Evolutionary conservation across 768 basidiomycete genomes (phyloP).

Genomic region (Boletus rufocinnamomeus): DNA sequence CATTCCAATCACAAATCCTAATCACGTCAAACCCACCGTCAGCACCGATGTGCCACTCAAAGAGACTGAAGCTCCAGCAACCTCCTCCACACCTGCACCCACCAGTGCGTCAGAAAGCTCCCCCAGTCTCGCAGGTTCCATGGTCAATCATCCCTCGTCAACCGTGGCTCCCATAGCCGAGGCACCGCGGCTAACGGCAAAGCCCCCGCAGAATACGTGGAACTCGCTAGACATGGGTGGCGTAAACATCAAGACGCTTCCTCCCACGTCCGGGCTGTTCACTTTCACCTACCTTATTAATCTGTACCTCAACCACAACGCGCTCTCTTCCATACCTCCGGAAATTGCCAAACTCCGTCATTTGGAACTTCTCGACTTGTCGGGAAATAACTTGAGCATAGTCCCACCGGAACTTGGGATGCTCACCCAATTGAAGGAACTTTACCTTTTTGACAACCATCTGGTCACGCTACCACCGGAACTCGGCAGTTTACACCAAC

Average conservation of each 20-base stretch:
- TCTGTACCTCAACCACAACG: slow-evolving; percentile 96
- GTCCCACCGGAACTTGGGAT: slow-evolving; percentile 90
- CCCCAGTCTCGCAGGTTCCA: slow-evolving; percentile 35
- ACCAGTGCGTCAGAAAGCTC: slow-evolving; percentile 37
- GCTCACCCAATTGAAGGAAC: slow-evolving; percentile 85
- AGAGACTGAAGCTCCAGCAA: slow-evolving; percentile 33
- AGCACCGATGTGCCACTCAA: slow-evolving; percentile 28
- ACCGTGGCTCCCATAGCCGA: slow-evolving; percentile 73
- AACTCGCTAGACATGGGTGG: slow-evolving; percentile 95
- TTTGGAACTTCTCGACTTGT: slow-evolving; percentile 88
- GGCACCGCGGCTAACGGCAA: slow-evolving; percentile 63
- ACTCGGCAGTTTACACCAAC: slow-evolving; percentile 86
- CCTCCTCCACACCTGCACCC: slow-evolving; percentile 34
- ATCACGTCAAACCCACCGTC: slow-evolving; percentile 53
- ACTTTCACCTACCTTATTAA: slow-evolving; percentile 91
- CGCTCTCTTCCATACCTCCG: slow-evolving; percentile 73
- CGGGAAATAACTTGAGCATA: slow-evolving; percentile 76
- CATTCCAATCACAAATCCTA: slow-evolving; percentile 91
- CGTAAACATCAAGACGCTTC: slow-evolving; percentile 88
- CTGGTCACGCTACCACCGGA: slow-evolving; percentile 83
- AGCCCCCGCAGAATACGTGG: slow-evolving; percentile 81
- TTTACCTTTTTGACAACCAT: slow-evolving; percentile 95
- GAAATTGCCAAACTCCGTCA: slow-evolving; percentile 83
- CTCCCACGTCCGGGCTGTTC: slow-evolving; percentile 72
- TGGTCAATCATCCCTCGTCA: slow-evolving; percentile 68